Evolutionary conservation across 2,329 filamentous ascomycete species (phyloP).

Genomic region (Diaporthe australafricana): DNA sequence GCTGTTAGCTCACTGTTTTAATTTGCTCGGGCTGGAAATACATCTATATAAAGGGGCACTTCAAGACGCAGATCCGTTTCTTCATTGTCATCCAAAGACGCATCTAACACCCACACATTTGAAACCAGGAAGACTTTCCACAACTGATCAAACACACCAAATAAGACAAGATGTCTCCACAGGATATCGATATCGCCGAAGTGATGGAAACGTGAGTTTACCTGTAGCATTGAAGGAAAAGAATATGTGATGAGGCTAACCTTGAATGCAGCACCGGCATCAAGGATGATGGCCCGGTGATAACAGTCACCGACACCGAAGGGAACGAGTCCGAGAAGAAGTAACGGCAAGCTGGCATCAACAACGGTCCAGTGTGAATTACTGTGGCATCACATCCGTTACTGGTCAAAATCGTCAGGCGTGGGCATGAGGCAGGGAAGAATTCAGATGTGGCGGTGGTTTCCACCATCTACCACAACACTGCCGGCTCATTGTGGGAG

Average conservation of each 20-base stretch:
- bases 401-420: neutral
- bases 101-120: neutral
- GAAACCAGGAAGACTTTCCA: neutral
- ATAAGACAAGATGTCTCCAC: neutral
- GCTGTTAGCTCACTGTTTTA: neutral
- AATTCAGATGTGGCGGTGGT: neutral
- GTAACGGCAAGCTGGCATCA: neutral
- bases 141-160: too few relatives aligned
- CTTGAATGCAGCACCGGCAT: neutral
- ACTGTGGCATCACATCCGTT: too few relatives aligned
- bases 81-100: rapidly evolving
- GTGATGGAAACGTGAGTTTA: neutral
- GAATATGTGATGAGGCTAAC: neutral
- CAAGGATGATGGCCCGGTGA: too few relatives aligned
- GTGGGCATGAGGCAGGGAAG: too few relatives aligned
- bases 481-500: neutral
- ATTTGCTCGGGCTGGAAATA: neutral
- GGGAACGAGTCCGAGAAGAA: neutral
- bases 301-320: neutral
- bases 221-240: too few relatives aligned
- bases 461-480: neutral
- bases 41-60: neutral
- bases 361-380: neutral
- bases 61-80: neutral
- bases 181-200: neutral